These are phyloP conservation scores for Saccharomyces hybrid DNA, from an alignment of 1,139 yeast genomes.

Conservation along the genomic window DNA sequence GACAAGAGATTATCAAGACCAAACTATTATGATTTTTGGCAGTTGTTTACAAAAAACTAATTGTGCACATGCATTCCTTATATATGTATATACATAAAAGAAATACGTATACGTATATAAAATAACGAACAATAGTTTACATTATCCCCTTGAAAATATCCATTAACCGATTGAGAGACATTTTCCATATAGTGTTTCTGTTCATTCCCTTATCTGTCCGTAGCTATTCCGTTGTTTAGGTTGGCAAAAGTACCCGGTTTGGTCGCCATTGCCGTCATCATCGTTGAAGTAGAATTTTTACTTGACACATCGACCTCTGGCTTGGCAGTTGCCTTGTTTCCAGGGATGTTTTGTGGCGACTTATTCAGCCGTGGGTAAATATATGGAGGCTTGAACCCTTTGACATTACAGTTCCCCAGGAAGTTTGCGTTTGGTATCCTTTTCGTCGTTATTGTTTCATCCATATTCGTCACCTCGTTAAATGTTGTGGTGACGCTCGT, in stretches of 20 bases:
- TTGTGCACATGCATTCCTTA: background rate
- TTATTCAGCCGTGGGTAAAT: conserved; percentile 7
- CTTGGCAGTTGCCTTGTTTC: background rate
- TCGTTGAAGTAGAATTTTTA: background rate
- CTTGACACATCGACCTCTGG: background rate
- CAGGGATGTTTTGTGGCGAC: background rate
- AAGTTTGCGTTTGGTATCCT: conserved; percentile 42
- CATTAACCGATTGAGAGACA: background rate
- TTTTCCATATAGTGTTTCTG: no score
- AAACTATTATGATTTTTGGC: conserved; percentile 27
- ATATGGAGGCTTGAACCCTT: conserved; percentile 39
- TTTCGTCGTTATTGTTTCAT: conserved; percentile 33
- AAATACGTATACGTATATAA: background rate
- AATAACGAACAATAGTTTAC: background rate
- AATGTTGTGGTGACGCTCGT: conserved; percentile 25
- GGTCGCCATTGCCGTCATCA: background rate
- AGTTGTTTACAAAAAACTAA: background rate
- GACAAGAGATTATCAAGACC: conserved; percentile 36
- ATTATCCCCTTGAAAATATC: background rate
- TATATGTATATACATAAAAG: background rate
- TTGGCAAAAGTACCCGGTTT: background rate
- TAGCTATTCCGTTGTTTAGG: background rate
- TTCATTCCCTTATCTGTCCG: background rate
- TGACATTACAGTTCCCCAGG: conserved; percentile 38
- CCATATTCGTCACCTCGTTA: conserved; percentile 32